Base-by-base conservation (phyloP, 805 yeast species). In the Monosporozyma aerobia region DNA sequence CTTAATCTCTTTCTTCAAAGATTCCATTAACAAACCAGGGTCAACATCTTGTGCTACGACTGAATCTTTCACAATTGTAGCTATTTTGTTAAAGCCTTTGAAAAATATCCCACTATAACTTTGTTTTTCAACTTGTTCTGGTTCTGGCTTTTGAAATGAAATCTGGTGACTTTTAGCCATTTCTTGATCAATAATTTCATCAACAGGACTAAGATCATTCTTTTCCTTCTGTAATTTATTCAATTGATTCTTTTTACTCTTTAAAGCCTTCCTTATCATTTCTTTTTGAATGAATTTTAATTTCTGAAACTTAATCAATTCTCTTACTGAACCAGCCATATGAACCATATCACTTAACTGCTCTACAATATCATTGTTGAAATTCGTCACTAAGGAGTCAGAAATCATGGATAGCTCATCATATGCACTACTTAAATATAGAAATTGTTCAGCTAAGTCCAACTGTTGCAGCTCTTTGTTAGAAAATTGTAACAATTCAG, bases 301-400 rank as follows among this genome's bases (percentile, higher is more conserved):
- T 47, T 57, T 69, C 13, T 69, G 59, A 54, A 60, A 69, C 43
- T 62, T 62, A 16, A 69, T 56, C 43, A 69, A 50, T 44, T 65
- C 64, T 51, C 64, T 58, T 4, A 64, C 65, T 1, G 69, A 63
- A 1, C 62, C 63, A 2, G 69, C 65, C 62, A 64, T 59, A 30
- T 58, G 62, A 11, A 62, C 68, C 10, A 61, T 57, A 39, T 68
- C 71, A 54, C 63, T 61, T 19, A 68, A 56, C 7, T 68, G 67
- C 49, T 68, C 71, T 51, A 63, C 57, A 30, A 68, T 58, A 49
- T 66, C 65, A 55, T 65, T 67, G 50, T 67, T 65, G 19, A 67
- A 52, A 23, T 56, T 53, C 14, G 67, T 66, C 5, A 64, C 69
- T 2, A 65, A 47, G 9, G 56, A 56, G 50, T 65, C 69, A 44